Conservation (phyloP, 2,329 filamentous ascomycete species). For the Nothophoma quercina region DNA sequence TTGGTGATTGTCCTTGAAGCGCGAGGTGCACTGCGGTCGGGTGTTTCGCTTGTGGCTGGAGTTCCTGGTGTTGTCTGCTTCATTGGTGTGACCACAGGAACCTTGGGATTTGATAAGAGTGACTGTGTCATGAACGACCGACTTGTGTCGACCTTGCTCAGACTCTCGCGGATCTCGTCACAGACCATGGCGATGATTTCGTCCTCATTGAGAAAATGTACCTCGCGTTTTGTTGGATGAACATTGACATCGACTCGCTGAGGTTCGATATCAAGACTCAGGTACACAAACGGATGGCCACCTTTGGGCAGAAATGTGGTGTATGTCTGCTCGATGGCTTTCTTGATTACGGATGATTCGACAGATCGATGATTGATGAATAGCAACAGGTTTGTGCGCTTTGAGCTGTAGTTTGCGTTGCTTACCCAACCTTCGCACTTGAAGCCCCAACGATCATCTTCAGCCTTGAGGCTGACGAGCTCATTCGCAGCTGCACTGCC, state of each 20-base stretch:
- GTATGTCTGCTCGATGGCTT: slow-evolving; percentile 90
- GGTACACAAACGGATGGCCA: slow-evolving; percentile 91
- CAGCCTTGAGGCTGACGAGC: slow-evolving; percentile 75
- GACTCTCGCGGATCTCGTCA: slow-evolving; percentile 75
- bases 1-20: slow-evolving; percentile 37
- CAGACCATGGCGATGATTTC: slow-evolving; percentile 91
- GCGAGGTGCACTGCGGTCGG: slow-evolving; percentile 40
- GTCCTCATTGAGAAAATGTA: slow-evolving; percentile 97
- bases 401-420: slow-evolving; percentile 94
- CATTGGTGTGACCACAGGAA: slow-evolving; percentile 51
- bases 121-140: slow-evolving; percentile 95
- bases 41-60: slow-evolving; percentile 29
- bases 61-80: slow-evolving; percentile 42
- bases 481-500: slow-evolving; percentile 86
- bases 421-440: slow-evolving; percentile 81
- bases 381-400: slow-evolving; percentile 83
- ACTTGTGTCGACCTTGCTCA: slow-evolving; percentile 90
- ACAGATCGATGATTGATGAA: slow-evolving; percentile 98
- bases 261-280: slow-evolving; percentile 92
- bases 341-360: slow-evolving; percentile 87
- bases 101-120: slow-evolving; percentile 63
- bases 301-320: slow-evolving; percentile 87
- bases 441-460: slow-evolving; percentile 83
- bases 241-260: slow-evolving; percentile 95
- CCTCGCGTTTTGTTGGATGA: slow-evolving; percentile 94